phyloP scores from a whole-genome alignment of 2,329 filamentous ascomycete species.

The Botrytis elliptica region DNA sequence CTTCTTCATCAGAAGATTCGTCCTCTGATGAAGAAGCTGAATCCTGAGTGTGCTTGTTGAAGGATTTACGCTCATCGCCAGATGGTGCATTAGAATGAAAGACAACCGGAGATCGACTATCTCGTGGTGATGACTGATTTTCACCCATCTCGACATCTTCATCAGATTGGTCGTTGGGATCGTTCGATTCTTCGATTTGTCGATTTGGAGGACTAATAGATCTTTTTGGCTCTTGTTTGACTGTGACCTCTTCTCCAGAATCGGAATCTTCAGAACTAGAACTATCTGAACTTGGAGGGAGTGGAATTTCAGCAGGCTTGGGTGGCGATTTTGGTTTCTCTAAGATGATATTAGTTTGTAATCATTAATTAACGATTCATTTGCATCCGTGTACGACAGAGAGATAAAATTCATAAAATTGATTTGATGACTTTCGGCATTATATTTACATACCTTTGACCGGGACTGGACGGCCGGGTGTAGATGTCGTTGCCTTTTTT shows the following conservation, averaged over 20 bases:
- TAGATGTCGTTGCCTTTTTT: neutral
- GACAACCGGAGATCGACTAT: constrained; percentile 37
- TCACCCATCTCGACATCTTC: constrained; percentile 27
- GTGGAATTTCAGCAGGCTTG: constrained; percentile 1
- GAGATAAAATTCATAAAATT: neutral
- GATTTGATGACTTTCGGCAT: neutral
- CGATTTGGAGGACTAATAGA: neutral
- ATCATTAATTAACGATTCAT: neutral
- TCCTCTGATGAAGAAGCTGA: neutral
- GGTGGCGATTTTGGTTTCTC: constrained; percentile 1
- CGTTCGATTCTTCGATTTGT: neutral
- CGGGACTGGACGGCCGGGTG: neutral
- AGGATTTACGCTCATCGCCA: constrained; percentile 8
- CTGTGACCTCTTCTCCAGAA: constrained; percentile 21
- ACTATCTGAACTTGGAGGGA: constrained; percentile 16
- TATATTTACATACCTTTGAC: constrained; percentile 16
- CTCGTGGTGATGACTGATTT: constrained; percentile 29
- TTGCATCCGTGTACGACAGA: neutral
- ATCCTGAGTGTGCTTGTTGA: neutral
- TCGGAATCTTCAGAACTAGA: constrained; percentile 18
- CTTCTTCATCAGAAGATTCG: constrained; percentile 17
- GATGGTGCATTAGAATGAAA: constrained; percentile 25
- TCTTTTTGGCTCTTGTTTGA: neutral
- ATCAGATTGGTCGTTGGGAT: constrained; percentile 12
- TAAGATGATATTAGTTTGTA: constrained; percentile 6